A percentile compares a stretch with the other conserved stretches of the same genome.
Conservation (phyloP, 1,284 basidiomycete species). For the Golubevia sp. region DNA sequence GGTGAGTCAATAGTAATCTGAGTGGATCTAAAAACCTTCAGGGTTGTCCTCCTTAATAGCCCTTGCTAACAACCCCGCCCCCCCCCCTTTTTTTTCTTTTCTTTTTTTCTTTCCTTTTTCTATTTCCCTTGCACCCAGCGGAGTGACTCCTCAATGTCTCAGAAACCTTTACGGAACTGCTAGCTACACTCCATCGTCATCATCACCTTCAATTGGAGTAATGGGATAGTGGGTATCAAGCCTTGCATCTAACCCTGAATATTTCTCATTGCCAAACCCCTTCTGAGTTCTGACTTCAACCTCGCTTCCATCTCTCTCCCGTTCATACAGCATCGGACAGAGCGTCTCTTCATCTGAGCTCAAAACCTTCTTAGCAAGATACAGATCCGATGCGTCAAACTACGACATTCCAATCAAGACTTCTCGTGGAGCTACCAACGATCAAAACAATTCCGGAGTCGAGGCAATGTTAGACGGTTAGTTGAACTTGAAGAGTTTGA, state of each 20-base stretch:
- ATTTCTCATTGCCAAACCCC: too few species aligned
- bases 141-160: background rate
- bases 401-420: conserved; percentile 2
- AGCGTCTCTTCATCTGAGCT: conserved; percentile 1
- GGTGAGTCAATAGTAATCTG: too few species aligned
- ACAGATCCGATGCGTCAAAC: conserved; percentile 1
- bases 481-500: background rate
- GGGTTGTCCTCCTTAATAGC: background rate
- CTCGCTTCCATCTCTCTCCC: too few species aligned
- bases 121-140: too few species aligned
- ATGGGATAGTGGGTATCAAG: too few species aligned
- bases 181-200: conserved; percentile 2
- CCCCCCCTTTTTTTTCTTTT: background rate
- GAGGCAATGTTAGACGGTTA: conserved; percentile 16
- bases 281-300: too few species aligned
- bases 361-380: conserved; percentile 4
- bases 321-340: conserved; percentile 12
- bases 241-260: too few species aligned
- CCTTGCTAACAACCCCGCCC: background rate
- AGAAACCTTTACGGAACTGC: conserved; percentile 7
- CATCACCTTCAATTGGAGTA: conserved; percentile 8
- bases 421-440: conserved; percentile 3
- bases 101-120: too few species aligned
- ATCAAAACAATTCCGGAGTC: background rate
- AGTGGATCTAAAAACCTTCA: too few species aligned